Conservation (phyloP, 306 rosid species). For the Acacia acuminata region DNA sequence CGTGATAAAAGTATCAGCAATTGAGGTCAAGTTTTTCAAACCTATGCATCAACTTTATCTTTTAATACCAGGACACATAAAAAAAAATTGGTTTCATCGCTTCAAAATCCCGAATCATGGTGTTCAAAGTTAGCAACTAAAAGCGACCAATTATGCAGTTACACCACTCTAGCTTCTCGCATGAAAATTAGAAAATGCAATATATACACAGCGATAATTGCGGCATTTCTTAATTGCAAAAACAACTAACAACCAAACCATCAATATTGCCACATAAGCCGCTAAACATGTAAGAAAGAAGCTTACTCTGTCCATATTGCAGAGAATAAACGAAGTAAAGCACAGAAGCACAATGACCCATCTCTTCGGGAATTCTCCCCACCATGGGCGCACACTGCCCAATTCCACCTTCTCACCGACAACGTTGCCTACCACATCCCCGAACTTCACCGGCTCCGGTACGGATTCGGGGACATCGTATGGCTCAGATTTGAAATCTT, state of each 20-base stretch:
- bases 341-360: constrained; percentile 94
- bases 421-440: constrained; percentile 29
- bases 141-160: not conserved
- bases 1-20: not conserved
- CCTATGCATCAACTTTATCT: not conserved
- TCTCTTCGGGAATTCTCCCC: constrained; percentile 80
- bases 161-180: not conserved
- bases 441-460: constrained; percentile 45
- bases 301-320: constrained; percentile 96
- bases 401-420: constrained; percentile 26
- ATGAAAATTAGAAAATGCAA: not conserved
- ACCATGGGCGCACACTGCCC: constrained; percentile 58
- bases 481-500: constrained; percentile 69
- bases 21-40: not conserved
- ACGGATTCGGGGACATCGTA: constrained; percentile 40
- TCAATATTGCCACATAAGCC: not conserved
- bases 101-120: not conserved
- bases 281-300: not conserved
- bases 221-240: not conserved
- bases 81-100: not conserved
- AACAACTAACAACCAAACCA: not conserved
- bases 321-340: constrained; percentile 88
- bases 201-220: not conserved
- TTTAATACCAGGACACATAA: not conserved
- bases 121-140: not conserved